Conservation (phyloP, 805 yeast species). For the Diddensiella caesifluorescens region DNA sequence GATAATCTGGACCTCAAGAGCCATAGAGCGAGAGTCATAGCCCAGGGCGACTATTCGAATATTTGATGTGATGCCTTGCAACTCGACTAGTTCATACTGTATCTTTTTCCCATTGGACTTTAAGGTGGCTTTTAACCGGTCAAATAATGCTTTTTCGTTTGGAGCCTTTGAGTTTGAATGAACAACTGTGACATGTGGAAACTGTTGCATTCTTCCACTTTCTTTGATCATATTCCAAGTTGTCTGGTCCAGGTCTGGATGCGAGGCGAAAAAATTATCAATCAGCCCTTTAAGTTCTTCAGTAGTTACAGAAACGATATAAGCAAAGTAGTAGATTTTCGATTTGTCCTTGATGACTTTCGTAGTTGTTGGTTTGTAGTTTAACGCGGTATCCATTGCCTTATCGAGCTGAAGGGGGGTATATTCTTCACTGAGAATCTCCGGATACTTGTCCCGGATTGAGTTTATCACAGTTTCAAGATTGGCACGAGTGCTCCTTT, state of each 20-base stretch:
- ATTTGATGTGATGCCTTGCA: slow-evolving; percentile 24
- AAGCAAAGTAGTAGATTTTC: slow-evolving; percentile 5
- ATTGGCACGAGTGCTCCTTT: slow-evolving; percentile 47
- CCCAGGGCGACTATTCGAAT: slow-evolving; percentile 42
- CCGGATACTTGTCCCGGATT: slow-evolving; percentile 41
- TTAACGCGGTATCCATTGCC: slow-evolving; percentile 51
- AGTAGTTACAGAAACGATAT: neutral
- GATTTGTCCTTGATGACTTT: slow-evolving; percentile 28
- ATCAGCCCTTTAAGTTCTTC: slow-evolving; percentile 18
- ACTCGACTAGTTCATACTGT: neutral
- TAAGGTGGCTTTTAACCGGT: slow-evolving; percentile 3
- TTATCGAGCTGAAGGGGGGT: slow-evolving; percentile 36
- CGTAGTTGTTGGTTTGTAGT: slow-evolving; percentile 48
- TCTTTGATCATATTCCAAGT: slow-evolving; percentile 15
- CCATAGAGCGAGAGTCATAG: slow-evolving; percentile 48
- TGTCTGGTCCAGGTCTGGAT: slow-evolving; percentile 6
- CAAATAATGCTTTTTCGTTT: neutral
- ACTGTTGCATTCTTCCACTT: slow-evolving; percentile 13
- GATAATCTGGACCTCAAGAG: slow-evolving; percentile 45
- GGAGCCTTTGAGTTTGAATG: slow-evolving; percentile 18
- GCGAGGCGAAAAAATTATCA: slow-evolving; percentile 18
- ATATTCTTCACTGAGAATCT: slow-evolving; percentile 39
- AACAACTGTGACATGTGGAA: slow-evolving; percentile 34
- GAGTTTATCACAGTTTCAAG: slow-evolving; percentile 39
- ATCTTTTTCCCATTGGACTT: slow-evolving; percentile 1